Evolutionary conservation across 225 moss, liverwort and hornwort species (phyloP), one percentile per base, ranked within the genome.

Genomic region (Sphagnum tenellum): DNA sequence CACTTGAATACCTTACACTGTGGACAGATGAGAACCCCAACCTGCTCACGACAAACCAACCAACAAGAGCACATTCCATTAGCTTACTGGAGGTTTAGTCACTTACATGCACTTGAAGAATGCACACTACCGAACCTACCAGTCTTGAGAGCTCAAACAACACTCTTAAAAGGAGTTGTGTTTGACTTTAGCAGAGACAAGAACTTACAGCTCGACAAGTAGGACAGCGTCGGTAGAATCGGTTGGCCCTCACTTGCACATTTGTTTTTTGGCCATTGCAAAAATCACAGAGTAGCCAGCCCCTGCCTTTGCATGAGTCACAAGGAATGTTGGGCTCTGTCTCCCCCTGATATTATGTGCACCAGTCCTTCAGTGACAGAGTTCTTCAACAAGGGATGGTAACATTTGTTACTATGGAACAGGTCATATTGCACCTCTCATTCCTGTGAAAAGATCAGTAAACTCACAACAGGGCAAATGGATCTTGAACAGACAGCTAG

Each of bases 1-100:
- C 78, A 81, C 67, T 76, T 81, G 56, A 81, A 85, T 51, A 81
- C 78, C 78, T 76, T 76, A 74, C 78, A 85, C 64, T 71, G 76
- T 13, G 74, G 74, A 78, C 84, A 81, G 49, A 81, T 78, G 64
- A 81, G 67, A n/a, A 84, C 81, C 66, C 73, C 73, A 71, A 69
- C 78, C 81, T 85, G 78, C 76, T 29, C 29, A 29, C 1, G 29
- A 29, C 29, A 29, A 29, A 29, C 29, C 29, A 29, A 29, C 29
- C 29, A 29, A 29, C 29, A 29, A 29, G 29, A 29, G 29, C 29
- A 29, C 29, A 29, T 29, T 29, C 29, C 29, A 29, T 29, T 29
- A 29, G 29, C 29, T 29, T 29, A 29, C 29, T 29, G 29, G 29
- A 29, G 29, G 29, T 29, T 29, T 29, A 29, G 29, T 29, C 1